Evolutionary conservation across 371 early-diverging fungal genomes (phyloP), one percentile per base, ranked within the genome.

Genomic region (Umbelopsis sp.): DNA sequence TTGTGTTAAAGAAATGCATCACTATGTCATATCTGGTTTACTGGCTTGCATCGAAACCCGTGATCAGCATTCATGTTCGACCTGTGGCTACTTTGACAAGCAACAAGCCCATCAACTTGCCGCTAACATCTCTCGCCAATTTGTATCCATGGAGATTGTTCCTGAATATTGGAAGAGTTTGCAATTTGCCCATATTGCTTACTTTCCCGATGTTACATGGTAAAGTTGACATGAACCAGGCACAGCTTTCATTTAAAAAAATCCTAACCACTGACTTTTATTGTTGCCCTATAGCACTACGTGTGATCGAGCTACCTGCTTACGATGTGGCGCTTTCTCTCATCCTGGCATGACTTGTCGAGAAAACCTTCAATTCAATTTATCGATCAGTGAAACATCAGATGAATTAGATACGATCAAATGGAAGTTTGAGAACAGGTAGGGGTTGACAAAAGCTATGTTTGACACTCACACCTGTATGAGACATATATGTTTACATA

Each of bases 91-190:
- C 22, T 25, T 32, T 3, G 50, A 63, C 2, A 32, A 73, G 65
- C 24, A 70, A 0, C 38, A 63, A 10, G 6, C 72, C 1, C 77
- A 77, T 35, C 10, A 44, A 9, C 35, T 32, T 14, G 72, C 77
- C 10, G 66, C 83, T 1, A n/a, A 35, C 64, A 80, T 77, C 45
- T 85, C 75, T 53, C 83, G 67, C 24, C 88, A 67, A 68, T 70
- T 75, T 38, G 79, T 86, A 4, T 72, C 88, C 14, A 68, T 91
- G 25, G 91, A 91, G 64, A 67, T 77, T 7, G 73, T 85, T 51
- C 87, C 89, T 0, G 91, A 88, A 57, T 75, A 81, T 37, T 92
- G 92, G 92, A 91, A 87, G 71, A 87, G 88, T 53, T 79, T 87
- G 25, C 92, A 92, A 64, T 92, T 92, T 75, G 71, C 78, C 71